These are phyloP conservation scores for Aleurites moluccanus DNA, from an alignment of 441 rosid genomes.

Conservation along the genomic window DNA sequence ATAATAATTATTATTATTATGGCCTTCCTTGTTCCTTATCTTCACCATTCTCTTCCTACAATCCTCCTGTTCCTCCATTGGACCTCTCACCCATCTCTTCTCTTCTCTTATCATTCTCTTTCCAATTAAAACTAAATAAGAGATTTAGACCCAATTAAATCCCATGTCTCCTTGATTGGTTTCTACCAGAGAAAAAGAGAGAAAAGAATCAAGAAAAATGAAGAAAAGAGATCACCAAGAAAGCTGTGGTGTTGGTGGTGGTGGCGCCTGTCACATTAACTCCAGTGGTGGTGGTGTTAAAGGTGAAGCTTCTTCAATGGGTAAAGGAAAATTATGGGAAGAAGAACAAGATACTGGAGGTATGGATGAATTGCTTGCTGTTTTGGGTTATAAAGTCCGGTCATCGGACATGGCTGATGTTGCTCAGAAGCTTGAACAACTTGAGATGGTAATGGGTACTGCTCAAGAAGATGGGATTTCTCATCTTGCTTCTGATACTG, in stretches of 20 bases:
- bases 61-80: slow-evolving; percentile 26
- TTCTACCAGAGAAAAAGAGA: not conserved
- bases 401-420: slow-evolving; percentile 89
- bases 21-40: slow-evolving; percentile 49
- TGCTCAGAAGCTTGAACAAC: slow-evolving; percentile 77
- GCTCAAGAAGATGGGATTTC: slow-evolving; percentile 63
- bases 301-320: slow-evolving; percentile 16
- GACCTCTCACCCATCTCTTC: slow-evolving; percentile 28
- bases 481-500: slow-evolving; percentile 61
- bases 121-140: not conserved
- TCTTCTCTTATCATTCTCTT: not conserved
- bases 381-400: slow-evolving; percentile 76
- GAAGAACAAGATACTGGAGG: slow-evolving; percentile 52
- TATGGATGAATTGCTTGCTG: slow-evolving; percentile 81
- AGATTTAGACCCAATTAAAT: not conserved
- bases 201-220: slow-evolving; percentile 23
- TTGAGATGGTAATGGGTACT: slow-evolving; percentile 69
- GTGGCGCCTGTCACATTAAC: not conserved
- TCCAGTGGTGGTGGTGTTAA: not conserved
- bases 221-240: slow-evolving; percentile 67
- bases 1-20: slow-evolving; percentile 41
- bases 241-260: slow-evolving; percentile 24
- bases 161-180: not conserved
- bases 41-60: slow-evolving; percentile 25
- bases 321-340: slow-evolving; percentile 49